Conservation (phyloP, 768 basidiomycete species). For the Lactarius evosmus region DNA sequence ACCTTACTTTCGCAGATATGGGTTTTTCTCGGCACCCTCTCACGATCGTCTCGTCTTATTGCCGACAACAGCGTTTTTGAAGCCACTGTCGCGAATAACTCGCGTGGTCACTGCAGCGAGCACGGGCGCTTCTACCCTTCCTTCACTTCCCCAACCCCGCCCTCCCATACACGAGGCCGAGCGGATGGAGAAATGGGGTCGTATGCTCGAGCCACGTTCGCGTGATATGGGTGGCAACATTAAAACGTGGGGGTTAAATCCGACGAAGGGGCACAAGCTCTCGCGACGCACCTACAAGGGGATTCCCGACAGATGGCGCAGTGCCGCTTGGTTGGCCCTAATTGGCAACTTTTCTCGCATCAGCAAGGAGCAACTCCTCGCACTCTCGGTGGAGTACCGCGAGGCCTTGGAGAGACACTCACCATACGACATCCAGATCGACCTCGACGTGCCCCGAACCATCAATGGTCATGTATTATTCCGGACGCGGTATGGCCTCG, state of each 20-base stretch:
- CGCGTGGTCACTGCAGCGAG: slow-evolving; percentile 40
- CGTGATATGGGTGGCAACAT: slow-evolving; percentile 79
- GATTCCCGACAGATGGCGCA: slow-evolving; percentile 93
- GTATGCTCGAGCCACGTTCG: slow-evolving; percentile 71
- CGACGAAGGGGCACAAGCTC: slow-evolving; percentile 64
- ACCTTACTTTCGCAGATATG: slow-evolving; percentile 58
- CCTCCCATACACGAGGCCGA: slow-evolving; percentile 59
- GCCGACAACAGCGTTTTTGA: slow-evolving; percentile 56
- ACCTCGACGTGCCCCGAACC: slow-evolving; percentile 94
- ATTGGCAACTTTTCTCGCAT: slow-evolving; percentile 53
- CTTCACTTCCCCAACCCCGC: slow-evolving; percentile 43
- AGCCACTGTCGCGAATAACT: slow-evolving; percentile 49
- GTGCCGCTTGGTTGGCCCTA: slow-evolving; percentile 86
- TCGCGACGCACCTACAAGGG: slow-evolving; percentile 87
- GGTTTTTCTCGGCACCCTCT: slow-evolving; percentile 78
- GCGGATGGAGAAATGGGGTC: slow-evolving; percentile 90
- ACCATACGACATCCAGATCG: slow-evolving; percentile 92
- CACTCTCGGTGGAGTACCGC: slow-evolving; percentile 50
- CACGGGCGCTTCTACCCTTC: slow-evolving; percentile 44
- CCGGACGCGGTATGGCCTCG: slow-evolving; percentile 91
- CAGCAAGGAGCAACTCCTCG: slow-evolving; percentile 44
- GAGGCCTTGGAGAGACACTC: slow-evolving; percentile 76
- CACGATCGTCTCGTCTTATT: slow-evolving; percentile 83
- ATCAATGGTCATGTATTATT: slow-evolving; percentile 95
- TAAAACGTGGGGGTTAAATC: slow-evolving; percentile 64